Conservation (phyloP, 441 rosid species). For the Brassica balearica region DNA sequence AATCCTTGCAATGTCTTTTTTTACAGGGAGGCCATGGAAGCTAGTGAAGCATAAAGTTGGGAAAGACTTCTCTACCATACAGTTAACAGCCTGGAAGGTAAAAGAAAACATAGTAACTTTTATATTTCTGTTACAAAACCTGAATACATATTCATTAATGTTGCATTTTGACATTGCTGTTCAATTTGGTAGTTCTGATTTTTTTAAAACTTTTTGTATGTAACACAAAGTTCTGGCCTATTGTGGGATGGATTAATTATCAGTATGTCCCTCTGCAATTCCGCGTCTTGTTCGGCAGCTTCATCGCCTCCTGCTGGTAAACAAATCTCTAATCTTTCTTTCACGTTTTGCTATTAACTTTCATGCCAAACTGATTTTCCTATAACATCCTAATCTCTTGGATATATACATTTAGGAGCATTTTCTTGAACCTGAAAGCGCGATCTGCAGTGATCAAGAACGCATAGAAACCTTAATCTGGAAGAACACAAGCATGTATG, state of each 20-base stretch:
- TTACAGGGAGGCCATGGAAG: conserved; percentile 75
- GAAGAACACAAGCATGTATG: conserved; percentile 1
- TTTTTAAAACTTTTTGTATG: conserved; percentile 1
- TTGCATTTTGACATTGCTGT: not conserved
- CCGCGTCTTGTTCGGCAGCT: conserved; percentile 81
- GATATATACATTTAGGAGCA: conserved; percentile 50
- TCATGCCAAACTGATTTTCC: not conserved
- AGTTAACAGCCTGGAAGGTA: conserved; percentile 94
- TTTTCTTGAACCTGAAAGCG: conserved; percentile 78
- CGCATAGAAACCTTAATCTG: conserved; percentile 40
- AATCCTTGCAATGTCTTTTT: conserved; percentile 9
- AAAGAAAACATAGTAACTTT: conserved; percentile 1
- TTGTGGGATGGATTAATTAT: conserved; percentile 83
- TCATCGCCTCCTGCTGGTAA: conserved; percentile 85
- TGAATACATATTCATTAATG: not conserved
- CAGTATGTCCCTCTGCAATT: conserved; percentile 81
- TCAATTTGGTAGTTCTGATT: conserved; percentile 8
- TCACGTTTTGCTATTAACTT: not conserved
- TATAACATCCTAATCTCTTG: conserved; percentile 9
- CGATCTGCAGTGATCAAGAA: conserved; percentile 59
- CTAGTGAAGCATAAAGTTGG: conserved; percentile 68
- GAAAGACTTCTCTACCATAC: conserved; percentile 70
- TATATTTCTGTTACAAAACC: not conserved
- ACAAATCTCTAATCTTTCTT: conserved; percentile 24
- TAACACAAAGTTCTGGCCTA: conserved; percentile 81